Evolutionary conservation across 2,329 filamentous ascomycete genomes (phyloP).

Genomic region (Epichloe aotearoae): DNA sequence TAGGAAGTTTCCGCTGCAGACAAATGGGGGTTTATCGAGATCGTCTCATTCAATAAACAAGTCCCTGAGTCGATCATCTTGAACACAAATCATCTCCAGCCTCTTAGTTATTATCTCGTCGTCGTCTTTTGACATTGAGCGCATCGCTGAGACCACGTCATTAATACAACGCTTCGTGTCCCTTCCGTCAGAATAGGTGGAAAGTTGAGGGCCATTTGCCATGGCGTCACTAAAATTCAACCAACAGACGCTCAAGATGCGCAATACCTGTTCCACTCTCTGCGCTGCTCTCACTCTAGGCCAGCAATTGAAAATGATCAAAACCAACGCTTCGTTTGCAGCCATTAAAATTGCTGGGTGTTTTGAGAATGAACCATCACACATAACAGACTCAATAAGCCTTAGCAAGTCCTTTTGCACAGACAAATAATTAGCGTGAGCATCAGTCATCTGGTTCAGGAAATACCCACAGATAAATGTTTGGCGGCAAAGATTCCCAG

Average conservation of each 20-base stretch:
- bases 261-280: constrained; percentile 52
- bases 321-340: constrained; percentile 39
- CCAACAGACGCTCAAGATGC: constrained; percentile 50
- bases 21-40: neutral
- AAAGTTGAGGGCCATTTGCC: neutral
- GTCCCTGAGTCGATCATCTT: neutral
- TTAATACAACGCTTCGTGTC: neutral
- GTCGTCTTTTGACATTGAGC: neutral
- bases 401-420: constrained; percentile 48
- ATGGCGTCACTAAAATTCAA: constrained; percentile 34
- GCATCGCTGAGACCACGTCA: neutral
- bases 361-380: constrained; percentile 52
- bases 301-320: constrained; percentile 52
- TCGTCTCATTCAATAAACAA: neutral
- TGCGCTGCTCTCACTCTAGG: constrained; percentile 43
- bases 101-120: neutral
- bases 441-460: neutral
- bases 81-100: neutral
- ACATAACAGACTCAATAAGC: constrained; percentile 49
- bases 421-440: neutral
- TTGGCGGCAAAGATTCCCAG: constrained; percentile 52
- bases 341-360: constrained; percentile 39
- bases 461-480: constrained; percentile 45
- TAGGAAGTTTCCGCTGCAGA: neutral
- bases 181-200: neutral